Evolutionary conservation across 2,329 filamentous ascomycete species (phyloP).

Genomic region (Diaporthe citriasiana): DNA sequence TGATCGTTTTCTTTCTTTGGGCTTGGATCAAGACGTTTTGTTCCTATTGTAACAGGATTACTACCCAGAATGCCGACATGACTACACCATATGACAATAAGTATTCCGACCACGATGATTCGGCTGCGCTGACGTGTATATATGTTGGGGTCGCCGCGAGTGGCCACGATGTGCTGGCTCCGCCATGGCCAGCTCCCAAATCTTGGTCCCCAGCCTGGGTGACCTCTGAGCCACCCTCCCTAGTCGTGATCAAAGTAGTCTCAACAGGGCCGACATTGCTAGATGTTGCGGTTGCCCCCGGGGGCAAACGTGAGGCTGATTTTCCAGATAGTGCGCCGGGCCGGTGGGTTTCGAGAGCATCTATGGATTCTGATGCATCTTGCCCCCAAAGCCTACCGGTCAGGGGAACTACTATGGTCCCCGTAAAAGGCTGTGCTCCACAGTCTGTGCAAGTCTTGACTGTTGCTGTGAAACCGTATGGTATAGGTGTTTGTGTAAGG

Average conservation of each 20-base stretch:
- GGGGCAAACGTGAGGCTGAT: not conserved
- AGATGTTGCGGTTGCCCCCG: not conserved
- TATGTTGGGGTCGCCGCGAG: not conserved
- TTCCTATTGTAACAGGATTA: not conserved
- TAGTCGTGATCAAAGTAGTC: not conserved
- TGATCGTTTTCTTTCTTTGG: not conserved
- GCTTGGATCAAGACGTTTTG: not conserved
- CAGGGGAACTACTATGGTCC: not conserved
- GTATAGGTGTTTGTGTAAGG: not conserved
- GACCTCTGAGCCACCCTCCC: not conserved
- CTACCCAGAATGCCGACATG: not conserved
- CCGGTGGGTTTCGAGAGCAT: not conserved
- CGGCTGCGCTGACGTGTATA: not conserved
- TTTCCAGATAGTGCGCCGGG: not conserved
- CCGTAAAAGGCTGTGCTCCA: not conserved
- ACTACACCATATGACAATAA: not conserved
- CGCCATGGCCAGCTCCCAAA: not conserved
- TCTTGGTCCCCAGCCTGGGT: not conserved
- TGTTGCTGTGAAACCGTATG: conserved; percentile 4
- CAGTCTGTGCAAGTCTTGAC: not conserved
- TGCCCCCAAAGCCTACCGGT: not conserved
- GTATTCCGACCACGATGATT: not conserved
- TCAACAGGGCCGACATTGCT: not conserved
- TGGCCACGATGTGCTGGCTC: not conserved
- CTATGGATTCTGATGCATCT: not conserved